Percentiles rank a stretch among this genome's conserved stretches.
Evolutionary conservation across 805 yeast genomes (phyloP).

Genomic region (Yarrowia sp.): DNA sequence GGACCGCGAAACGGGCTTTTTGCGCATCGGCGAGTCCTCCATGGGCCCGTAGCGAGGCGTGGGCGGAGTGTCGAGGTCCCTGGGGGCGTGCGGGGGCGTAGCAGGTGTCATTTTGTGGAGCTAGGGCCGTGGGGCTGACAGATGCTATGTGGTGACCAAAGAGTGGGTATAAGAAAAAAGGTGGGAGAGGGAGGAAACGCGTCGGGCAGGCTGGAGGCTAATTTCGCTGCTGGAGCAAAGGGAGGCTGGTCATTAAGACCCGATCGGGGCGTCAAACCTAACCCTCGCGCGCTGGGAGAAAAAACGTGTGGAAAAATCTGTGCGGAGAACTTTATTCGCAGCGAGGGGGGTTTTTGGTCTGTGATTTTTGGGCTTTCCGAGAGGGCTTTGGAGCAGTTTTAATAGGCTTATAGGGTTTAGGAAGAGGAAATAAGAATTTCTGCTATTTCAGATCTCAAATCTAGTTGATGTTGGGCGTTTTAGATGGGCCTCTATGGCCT

Average conservation of each 20-base stretch:
- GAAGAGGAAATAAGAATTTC: no score
- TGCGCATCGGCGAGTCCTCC: slow-evolving; percentile 11
- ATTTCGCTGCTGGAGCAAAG: neutral
- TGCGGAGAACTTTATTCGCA: no score
- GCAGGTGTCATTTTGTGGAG: slow-evolving; percentile 2
- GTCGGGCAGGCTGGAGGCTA: neutral
- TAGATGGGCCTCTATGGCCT: no score
- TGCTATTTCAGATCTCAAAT: neutral
- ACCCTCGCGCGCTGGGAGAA: slow-evolving; percentile 5
- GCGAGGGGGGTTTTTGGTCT: no score
- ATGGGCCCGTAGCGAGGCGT: slow-evolving; percentile 23
- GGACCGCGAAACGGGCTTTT: neutral
- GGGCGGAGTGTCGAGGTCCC: slow-evolving; percentile 20
- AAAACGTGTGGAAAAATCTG: neutral
- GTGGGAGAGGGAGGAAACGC: neutral
- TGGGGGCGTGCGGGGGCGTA: slow-evolving; percentile 14
- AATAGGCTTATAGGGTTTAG: no score
- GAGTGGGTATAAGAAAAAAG: slow-evolving; percentile 15
- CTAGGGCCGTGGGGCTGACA: no score
- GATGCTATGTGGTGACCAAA: no score
- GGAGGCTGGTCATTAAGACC: slow-evolving; percentile 22
- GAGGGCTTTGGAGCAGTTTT: no score
- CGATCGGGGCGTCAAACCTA: neutral
- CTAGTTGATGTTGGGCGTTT: no score
- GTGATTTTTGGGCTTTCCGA: no score